These are phyloP conservation scores for Trichomonascaceae sp. DNA, from an alignment of 1,139 yeast species.

Conservation along the genomic window DNA sequence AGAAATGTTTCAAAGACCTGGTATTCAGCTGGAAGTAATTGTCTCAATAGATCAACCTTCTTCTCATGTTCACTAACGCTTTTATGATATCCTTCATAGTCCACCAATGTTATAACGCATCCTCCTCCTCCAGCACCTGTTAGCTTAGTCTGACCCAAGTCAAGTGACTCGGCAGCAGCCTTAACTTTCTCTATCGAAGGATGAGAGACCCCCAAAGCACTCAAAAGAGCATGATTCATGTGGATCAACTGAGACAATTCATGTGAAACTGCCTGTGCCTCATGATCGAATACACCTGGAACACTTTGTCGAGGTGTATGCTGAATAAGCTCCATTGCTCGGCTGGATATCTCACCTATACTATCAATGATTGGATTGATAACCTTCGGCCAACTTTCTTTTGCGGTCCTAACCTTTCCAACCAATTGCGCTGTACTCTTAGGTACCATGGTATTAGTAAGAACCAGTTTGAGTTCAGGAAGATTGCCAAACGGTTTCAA, in stretches of 20 bases:
- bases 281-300: conserved; percentile 2
- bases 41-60: conserved; percentile 32
- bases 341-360: conserved; percentile 43
- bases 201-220: conserved; percentile 86
- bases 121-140: conserved; percentile 99
- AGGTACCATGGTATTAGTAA: conserved; percentile 82
- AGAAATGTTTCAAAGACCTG: conserved; percentile 76
- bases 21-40: conserved; percentile 46
- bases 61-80: conserved; percentile 34
- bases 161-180: conserved; percentile 51
- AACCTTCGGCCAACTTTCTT: conserved; percentile 48
- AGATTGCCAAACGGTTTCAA: conserved; percentile 63
- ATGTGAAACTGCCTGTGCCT: neutral
- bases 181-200: conserved; percentile 75
- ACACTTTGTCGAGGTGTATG: neutral
- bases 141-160: conserved; percentile 81
- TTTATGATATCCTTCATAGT: conserved; percentile 37
- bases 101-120: conserved; percentile 82
- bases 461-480: conserved; percentile 66
- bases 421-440: conserved; percentile 83
- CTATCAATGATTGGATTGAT: conserved; percentile 53
- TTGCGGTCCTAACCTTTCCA: conserved; percentile 59
- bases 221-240: conserved; percentile 83
- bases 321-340: conserved; percentile 48
- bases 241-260: conserved; percentile 59